Base-by-base conservation (phyloP, 306 rosid genomes). In the Malus domestica region DNA sequence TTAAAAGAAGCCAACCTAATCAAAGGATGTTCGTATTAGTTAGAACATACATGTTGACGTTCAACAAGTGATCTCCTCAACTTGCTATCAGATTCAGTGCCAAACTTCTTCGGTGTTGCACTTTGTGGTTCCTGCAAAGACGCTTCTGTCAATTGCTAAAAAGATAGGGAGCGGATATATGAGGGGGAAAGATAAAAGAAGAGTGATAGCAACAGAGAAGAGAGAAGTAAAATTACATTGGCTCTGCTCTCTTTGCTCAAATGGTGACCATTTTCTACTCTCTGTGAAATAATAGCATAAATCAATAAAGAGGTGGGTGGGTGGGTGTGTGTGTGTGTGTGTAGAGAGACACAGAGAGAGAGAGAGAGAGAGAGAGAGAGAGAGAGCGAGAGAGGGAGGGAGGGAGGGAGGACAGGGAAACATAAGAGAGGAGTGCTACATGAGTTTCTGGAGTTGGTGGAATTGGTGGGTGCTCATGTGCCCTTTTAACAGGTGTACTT, bases 51-150 rank as follows among this genome's bases (percentile, higher is more conserved):
- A 86, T 93, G 98, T 80, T 96, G 99, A 73, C 95, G 97, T 83
- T 96, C 99, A 78, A 89, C 77, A 75, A 75, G 72, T n/a, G 97
- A 88, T 87, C 97, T 90, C 83, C 97, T 90, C 78, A 92, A 83
- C 85, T 87, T 95, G 89, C 85, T 83, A 83, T 95, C 99, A 82
- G 98, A 87, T 76, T 92, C 99, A 6, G 90, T 90, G 52, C 90
- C 90, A 27, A 96, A 83, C 83, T 87, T 88, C 83, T 92, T 96
- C 29, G 98, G 97, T 61, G 99, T 90, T 29, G 78, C 82, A 85
- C 46, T 75, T 72, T 73, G 89, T 78, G 84, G 51, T 83, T 91
- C 97, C 97, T 87, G 90, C 78, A 80, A 76, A 78, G 74, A 79
- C 35, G 42, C 44, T 54, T 79, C 55, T 33, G 78, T 72, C 72